phyloP scores from a whole-genome alignment of 805 yeast species.

The Candida caryicola region DNA sequence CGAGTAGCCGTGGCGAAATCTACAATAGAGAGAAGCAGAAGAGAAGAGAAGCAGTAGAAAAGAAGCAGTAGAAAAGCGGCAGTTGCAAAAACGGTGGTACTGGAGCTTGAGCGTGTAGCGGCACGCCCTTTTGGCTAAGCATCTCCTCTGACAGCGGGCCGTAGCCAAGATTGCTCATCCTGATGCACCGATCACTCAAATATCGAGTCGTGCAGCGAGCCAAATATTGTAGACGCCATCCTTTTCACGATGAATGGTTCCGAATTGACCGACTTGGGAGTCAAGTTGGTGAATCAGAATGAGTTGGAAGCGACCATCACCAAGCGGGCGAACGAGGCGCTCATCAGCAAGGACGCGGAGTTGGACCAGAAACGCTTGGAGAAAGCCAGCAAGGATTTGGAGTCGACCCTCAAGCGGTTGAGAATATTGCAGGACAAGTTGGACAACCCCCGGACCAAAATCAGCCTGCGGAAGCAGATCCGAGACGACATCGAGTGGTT shows the following conservation, averaged over 20 bases:
- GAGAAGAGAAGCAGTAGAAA: too few relatives aligned
- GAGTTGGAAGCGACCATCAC: conserved; percentile 75
- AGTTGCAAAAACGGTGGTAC: too few relatives aligned
- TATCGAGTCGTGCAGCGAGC: too few relatives aligned
- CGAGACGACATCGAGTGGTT: conserved; percentile 54
- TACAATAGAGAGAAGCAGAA: too few relatives aligned
- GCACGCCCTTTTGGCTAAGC: too few relatives aligned
- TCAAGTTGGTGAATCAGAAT: conserved; percentile 72
- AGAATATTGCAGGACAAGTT: conserved; percentile 47
- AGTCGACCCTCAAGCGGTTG: conserved; percentile 43
- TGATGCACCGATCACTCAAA: too few relatives aligned
- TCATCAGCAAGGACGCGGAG: conserved; percentile 63
- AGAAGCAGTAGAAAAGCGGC: too few relatives aligned
- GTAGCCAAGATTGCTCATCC: too few relatives aligned
- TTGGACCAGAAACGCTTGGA: conserved; percentile 73
- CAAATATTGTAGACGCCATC: too few relatives aligned
- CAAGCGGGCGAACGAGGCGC: conserved; percentile 59
- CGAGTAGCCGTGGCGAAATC: too few relatives aligned
- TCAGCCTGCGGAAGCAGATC: conserved; percentile 59
- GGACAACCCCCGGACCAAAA: conserved; percentile 52
- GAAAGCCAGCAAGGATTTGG: conserved; percentile 53
- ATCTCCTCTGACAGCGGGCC: too few relatives aligned
- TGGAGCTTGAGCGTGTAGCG: too few relatives aligned
- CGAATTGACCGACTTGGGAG: conserved; percentile 17
- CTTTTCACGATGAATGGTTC: conserved; percentile 3